A percentile compares a stretch with the other conserved stretches of the same genome.
These are phyloP conservation scores for Thinopyrum obtusiflorum DNA, from an alignment of 202 grass and related monocot genomes.

Conservation along the genomic window DNA sequence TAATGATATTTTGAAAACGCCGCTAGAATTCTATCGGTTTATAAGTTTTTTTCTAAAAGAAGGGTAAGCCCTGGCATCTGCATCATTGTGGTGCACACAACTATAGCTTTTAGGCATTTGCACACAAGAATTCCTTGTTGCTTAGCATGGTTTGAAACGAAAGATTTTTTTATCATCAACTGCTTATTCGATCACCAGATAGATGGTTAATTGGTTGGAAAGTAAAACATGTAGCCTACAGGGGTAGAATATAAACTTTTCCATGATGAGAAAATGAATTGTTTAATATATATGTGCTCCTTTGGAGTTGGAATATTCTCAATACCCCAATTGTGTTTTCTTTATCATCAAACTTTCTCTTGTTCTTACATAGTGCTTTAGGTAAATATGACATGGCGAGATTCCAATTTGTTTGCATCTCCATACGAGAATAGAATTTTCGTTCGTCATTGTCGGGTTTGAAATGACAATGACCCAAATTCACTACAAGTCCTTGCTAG, in stretches of 20 bases:
- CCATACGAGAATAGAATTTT: conserved; percentile 25
- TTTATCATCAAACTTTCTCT: background rate
- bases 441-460: background rate
- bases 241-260: conserved; percentile 7
- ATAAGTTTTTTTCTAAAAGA: background rate
- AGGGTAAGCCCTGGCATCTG: background rate
- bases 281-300: background rate
- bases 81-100: background rate
- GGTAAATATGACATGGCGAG: background rate
- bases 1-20: background rate
- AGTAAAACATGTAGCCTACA: background rate
- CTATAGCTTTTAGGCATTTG: background rate
- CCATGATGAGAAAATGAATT: background rate
- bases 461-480: conserved; percentile 38
- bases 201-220: background rate
- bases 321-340: background rate
- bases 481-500: background rate
- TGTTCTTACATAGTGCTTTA: background rate
- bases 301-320: background rate
- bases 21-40: background rate
- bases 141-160: background rate
- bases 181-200: too few relatives aligned
- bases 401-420: conserved; percentile 32
- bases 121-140: background rate
- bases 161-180: background rate